These are phyloP conservation scores for Phytophthora foliorum DNA, from an alignment of 352 stramenopile genomes.

Conservation along the genomic window DNA sequence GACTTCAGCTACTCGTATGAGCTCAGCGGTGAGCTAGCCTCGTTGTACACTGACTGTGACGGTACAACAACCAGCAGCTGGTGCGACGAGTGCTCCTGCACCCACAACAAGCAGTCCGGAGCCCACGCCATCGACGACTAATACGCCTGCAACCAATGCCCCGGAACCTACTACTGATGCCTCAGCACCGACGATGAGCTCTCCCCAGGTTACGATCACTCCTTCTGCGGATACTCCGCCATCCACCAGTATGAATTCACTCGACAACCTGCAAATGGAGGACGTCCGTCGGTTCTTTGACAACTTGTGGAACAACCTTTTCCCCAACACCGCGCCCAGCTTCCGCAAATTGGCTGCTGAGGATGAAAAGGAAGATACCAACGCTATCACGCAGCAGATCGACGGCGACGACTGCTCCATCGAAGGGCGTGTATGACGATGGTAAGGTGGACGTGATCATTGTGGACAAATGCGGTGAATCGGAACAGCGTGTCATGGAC, in stretches of 20 bases:
- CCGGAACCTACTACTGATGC: neutral
- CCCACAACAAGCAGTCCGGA: conserved; percentile 7
- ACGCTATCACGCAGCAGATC: conserved; percentile 4
- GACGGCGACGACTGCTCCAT: neutral
- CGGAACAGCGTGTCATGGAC: conserved; percentile 32
- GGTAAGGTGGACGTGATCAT: conserved; percentile 40
- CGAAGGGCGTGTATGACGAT: conserved; percentile 16
- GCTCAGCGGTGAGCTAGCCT: conserved; percentile 38
- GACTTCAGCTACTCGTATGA: conserved; percentile 61
- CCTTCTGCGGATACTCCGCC: conserved; percentile 2
- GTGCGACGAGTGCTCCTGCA: conserved; percentile 14
- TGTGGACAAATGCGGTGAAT: conserved; percentile 36
- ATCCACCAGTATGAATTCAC: neutral
- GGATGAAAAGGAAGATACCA: neutral
- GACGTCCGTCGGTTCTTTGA: conserved; percentile 21
- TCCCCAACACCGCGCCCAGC: conserved; percentile 12
- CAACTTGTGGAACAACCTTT: conserved; percentile 18
- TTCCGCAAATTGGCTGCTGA: conserved; percentile 18
- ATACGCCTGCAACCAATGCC: conserved; percentile 2
- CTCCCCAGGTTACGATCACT: neutral
- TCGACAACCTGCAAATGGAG: conserved; percentile 4
- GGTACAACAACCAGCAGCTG: conserved; percentile 3
- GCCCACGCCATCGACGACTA: conserved; percentile 10
- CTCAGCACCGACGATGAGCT: conserved; percentile 7
- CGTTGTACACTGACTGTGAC: conserved; percentile 43